Percentiles rank a stretch among this genome's conserved stretches.
phyloP scores from a whole-genome alignment of 2,329 filamentous ascomycete genomes.

The Periconia digitata region DNA sequence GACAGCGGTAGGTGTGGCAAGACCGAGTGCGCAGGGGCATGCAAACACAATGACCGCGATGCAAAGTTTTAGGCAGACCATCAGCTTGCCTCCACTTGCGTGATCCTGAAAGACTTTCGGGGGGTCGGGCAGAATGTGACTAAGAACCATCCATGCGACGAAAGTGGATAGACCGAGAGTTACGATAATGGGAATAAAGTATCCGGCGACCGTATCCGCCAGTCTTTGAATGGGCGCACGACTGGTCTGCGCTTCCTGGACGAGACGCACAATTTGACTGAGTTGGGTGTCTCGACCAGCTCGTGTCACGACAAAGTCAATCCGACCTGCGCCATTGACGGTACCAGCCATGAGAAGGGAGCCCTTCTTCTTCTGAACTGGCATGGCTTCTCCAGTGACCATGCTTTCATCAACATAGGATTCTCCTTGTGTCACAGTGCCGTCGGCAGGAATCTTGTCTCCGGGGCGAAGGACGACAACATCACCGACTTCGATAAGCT shows the following conservation, averaged over 20 bases:
- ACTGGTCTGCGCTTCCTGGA: constrained; percentile 94
- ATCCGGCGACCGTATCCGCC: constrained; percentile 86
- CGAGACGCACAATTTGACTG: constrained; percentile 97
- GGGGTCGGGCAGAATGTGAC: constrained; percentile 80
- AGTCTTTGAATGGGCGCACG: constrained; percentile 92
- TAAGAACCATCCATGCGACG: constrained; percentile 89
- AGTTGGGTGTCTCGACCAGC: constrained; percentile 95
- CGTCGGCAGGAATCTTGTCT: constrained; percentile 95
- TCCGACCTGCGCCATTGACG: constrained; percentile 87
- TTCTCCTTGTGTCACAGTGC: constrained; percentile 81
- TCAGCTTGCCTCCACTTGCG: constrained; percentile 83
- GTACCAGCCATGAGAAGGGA: constrained; percentile 85
- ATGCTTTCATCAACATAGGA: constrained; percentile 97
- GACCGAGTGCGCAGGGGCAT: constrained; percentile 92
- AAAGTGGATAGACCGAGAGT: constrained; percentile 84
- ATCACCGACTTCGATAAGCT: constrained; percentile 91
- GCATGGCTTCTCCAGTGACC: constrained; percentile 97
- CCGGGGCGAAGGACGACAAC: constrained; percentile 90
- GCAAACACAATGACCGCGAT: constrained; percentile 99
- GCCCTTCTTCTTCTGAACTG: constrained; percentile 84
- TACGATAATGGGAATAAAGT: constrained; percentile 90
- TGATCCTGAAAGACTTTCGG: constrained; percentile 83
- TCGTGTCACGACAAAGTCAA: constrained; percentile 90
- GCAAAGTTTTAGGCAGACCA: constrained; percentile 96
- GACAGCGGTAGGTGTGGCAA: constrained; percentile 93